Conservation (phyloP, 2,329 filamentous ascomycete species). For the Ophiosphaerella korrae region DNA sequence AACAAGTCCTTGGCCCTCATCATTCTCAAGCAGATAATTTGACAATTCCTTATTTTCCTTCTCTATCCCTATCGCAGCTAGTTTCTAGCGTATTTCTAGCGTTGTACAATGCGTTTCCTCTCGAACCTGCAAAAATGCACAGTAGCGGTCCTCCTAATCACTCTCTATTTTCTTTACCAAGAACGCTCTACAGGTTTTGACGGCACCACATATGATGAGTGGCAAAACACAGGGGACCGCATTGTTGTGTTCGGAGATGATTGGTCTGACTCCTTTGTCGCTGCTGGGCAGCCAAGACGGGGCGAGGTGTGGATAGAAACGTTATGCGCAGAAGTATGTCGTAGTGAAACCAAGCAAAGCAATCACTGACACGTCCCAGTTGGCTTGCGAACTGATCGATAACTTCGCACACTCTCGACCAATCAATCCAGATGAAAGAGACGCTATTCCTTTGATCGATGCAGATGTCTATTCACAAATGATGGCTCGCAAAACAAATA, state of each 20-base stretch:
- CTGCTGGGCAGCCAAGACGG: neutral
- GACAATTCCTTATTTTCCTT: neutral
- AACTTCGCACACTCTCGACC: conserved; percentile 45
- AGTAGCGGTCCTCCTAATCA: conserved; percentile 26
- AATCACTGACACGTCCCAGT: conserved; percentile 34
- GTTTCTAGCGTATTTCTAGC: neutral
- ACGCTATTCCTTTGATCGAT: conserved; percentile 39
- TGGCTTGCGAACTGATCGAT: conserved; percentile 43
- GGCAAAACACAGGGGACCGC: conserved; percentile 34
- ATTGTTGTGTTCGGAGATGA: conserved; percentile 48
- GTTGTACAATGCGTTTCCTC: conserved; percentile 36
- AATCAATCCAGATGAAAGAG: conserved; percentile 15
- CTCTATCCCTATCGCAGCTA: neutral
- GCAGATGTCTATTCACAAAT: conserved; percentile 37
- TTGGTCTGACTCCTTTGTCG: conserved; percentile 40
- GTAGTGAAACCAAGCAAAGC: neutral
- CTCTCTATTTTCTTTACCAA: conserved; percentile 41
- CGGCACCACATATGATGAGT: conserved; percentile 33
- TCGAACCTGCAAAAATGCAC: conserved; percentile 37
- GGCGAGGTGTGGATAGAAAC: conserved; percentile 45
- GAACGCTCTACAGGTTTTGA: conserved; percentile 32
- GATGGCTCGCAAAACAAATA: conserved; percentile 18
- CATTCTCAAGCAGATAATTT: neutral
- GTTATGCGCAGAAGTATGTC: conserved; percentile 42
- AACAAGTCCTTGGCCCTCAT: conserved; percentile 19